These are phyloP conservation scores for Chrysoporthe austroafricana DNA, from an alignment of 2,329 filamentous ascomycete genomes.

Conservation along the genomic window DNA sequence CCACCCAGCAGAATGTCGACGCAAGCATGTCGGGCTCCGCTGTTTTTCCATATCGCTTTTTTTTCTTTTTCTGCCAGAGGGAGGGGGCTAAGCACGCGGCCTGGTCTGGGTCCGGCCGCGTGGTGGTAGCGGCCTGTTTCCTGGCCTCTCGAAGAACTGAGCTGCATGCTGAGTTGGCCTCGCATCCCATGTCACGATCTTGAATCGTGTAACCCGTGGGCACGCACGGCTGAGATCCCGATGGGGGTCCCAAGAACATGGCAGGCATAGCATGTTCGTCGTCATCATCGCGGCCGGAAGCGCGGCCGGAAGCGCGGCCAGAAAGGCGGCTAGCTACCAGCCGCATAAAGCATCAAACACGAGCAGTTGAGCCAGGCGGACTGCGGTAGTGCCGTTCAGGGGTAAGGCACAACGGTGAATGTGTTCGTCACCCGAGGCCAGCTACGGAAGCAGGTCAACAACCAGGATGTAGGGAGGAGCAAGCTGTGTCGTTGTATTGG, in stretches of 20 bases:
- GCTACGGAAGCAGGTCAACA: slow-evolving; percentile 1
- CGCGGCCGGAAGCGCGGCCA: neutral
- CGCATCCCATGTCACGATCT: slow-evolving; percentile 1
- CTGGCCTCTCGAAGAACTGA: neutral
- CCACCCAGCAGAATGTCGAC: neutral
- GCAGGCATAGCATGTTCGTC: neutral
- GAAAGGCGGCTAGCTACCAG: neutral
- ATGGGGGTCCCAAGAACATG: slow-evolving; percentile 6
- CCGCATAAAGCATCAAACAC: slow-evolving; percentile 4
- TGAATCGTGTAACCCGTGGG: neutral
- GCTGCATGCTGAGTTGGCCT: slow-evolving; percentile 18
- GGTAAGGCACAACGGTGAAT: neutral
- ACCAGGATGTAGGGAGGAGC: neutral
- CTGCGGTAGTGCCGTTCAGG: neutral
- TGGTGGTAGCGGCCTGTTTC: neutral
- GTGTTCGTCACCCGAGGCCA: neutral
- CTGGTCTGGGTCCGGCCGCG: neutral
- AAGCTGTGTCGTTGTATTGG: slow-evolving; percentile 15
- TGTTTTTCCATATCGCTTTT: neutral
- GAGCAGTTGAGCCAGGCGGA: neutral
- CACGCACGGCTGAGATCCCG: neutral
- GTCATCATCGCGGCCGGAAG: neutral
- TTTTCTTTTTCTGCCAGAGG: neutral
- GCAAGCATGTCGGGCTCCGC: neutral
- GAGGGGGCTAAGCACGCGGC: neutral